phyloP scores from a whole-genome alignment of 192 early-diverging fungal genomes.

The Mortierella hygrophila region DNA sequence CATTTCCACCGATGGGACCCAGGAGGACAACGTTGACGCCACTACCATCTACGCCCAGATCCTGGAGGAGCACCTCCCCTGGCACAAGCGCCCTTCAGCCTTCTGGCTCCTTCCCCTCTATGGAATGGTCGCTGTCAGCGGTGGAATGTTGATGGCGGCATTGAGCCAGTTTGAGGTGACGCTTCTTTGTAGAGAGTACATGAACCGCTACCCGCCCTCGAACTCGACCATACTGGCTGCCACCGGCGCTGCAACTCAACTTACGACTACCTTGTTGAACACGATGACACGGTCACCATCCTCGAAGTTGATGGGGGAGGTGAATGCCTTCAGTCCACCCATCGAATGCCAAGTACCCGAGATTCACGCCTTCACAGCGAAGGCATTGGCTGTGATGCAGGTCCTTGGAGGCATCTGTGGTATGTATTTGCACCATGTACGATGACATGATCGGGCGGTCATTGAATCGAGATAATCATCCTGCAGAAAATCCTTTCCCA shows the following conservation, averaged over 20 bases:
- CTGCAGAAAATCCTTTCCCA: no score
- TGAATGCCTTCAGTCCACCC: neutral
- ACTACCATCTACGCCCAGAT: slow-evolving; percentile 31
- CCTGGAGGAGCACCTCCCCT: slow-evolving; percentile 28
- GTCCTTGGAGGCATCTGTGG: slow-evolving; percentile 33
- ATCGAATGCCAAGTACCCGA: slow-evolving; percentile 16
- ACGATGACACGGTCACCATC: neutral
- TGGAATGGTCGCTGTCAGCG: slow-evolving; percentile 12
- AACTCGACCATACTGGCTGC: slow-evolving; percentile 16
- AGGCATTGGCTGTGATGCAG: slow-evolving; percentile 18
- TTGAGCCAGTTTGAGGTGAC: slow-evolving; percentile 33
- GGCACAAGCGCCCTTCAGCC: slow-evolving; percentile 44
- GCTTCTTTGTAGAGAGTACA: slow-evolving; percentile 31
- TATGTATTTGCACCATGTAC: neutral
- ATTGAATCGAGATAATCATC: neutral
- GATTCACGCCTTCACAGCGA: slow-evolving; percentile 42
- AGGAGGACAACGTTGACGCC: slow-evolving; percentile 8
- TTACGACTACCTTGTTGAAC: neutral
- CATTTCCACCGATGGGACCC: neutral
- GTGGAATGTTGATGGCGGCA: slow-evolving; percentile 30
- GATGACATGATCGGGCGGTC: neutral
- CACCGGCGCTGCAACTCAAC: neutral
- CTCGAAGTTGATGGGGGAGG: neutral
- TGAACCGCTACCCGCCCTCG: slow-evolving; percentile 24
- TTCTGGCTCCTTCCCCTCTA: slow-evolving; percentile 35